Base-by-base conservation (phyloP, 1,284 basidiomycete species). In the Puccinia triticina region DNA sequence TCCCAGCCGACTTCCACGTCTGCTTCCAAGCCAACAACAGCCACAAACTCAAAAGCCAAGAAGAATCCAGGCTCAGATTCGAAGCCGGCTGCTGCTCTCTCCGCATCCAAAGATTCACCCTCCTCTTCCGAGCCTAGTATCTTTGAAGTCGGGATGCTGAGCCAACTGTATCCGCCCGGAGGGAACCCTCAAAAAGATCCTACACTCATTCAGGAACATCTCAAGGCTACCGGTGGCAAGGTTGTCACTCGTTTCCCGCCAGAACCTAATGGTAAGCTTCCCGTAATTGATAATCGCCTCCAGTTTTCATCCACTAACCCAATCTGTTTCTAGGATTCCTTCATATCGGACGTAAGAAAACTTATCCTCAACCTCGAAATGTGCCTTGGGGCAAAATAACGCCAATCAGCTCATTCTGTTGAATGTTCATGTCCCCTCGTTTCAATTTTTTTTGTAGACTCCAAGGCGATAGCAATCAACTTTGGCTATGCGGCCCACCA, bases 221-320 rank as follows among this genome's bases (percentile, higher is more conserved):
- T 99, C 67, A 90, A 90, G 23, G 90, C 90, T 23, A 98, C 97
- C 0, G 91, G 91, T 37, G 94, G 95, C 18, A 89, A 91, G 83
- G 95, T 99, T 7, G 93, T 93, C 89, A 99, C 97, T 10, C 94
- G 97, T 55, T 99, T 99, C 89, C 97, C 97, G 32, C 97, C 97
- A 3, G 97, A 99, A 88, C 97, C 97, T 23, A 82, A 74, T 73
- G 81, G 66, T 64, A 34, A 73, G 67, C 40, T 43, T 79, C 21
- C 18, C 40, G 43, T 43, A 23, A 18, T 50, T 46, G 12, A 50
- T 18, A 14, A 29, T 73, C 10, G 7, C 26, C 32, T 66, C 11
- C 32, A 14, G 34, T 71, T 14, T 72, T 50, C 26, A 67, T 67
- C 18, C 43, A 53, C 64, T 32, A 67, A 53, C 26, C 34, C 61